A percentile compares a stretch with the other conserved stretches of the same genome.
phyloP scores from a whole-genome alignment of 805 yeast species.

The Yueomyces sinensis region DNA sequence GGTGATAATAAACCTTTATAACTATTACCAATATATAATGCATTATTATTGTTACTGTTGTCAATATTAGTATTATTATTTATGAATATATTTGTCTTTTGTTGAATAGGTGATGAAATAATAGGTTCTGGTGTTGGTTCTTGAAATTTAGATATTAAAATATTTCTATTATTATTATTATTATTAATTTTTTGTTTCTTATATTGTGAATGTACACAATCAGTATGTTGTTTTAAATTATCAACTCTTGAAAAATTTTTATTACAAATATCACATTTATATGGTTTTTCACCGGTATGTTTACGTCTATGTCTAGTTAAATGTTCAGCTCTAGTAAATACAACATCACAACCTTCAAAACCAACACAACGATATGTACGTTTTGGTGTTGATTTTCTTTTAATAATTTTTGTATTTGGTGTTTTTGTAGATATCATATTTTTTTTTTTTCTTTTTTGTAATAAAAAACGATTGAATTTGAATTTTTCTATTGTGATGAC shows the following conservation, averaged over 20 bases:
- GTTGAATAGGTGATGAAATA: too few relatives aligned
- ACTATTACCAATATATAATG: too few relatives aligned
- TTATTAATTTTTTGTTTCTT: not conserved
- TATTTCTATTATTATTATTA: not conserved
- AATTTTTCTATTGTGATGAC: too few relatives aligned
- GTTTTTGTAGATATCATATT: too few relatives aligned
- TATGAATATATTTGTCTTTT: not conserved
- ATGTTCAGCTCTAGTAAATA: constrained; percentile 83
- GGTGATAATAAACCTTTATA: too few relatives aligned
- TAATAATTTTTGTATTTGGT: not conserved
- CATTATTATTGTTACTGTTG: not conserved
- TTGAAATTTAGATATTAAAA: too few relatives aligned
- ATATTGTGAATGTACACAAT: constrained; percentile 52
- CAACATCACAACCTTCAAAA: constrained; percentile 75
- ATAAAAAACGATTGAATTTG: too few relatives aligned
- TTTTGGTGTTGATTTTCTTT: constrained; percentile 38
- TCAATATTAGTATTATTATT: not conserved
- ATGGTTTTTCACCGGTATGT: constrained; percentile 92
- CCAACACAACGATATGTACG: constrained; percentile 52
- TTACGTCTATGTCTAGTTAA: constrained; percentile 82
- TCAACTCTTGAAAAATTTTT: constrained; percentile 74
- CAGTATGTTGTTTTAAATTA: constrained; percentile 82
- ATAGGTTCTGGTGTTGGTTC: too few relatives aligned
- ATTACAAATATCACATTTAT: constrained; percentile 69
- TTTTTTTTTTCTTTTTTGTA: constrained; percentile 1